A percentile compares a stretch with the other conserved stretches of the same genome.
These are phyloP conservation scores for Penicillium arizonense DNA, from an alignment of 495 filamentous ascomycete species.

Conservation along the genomic window DNA sequence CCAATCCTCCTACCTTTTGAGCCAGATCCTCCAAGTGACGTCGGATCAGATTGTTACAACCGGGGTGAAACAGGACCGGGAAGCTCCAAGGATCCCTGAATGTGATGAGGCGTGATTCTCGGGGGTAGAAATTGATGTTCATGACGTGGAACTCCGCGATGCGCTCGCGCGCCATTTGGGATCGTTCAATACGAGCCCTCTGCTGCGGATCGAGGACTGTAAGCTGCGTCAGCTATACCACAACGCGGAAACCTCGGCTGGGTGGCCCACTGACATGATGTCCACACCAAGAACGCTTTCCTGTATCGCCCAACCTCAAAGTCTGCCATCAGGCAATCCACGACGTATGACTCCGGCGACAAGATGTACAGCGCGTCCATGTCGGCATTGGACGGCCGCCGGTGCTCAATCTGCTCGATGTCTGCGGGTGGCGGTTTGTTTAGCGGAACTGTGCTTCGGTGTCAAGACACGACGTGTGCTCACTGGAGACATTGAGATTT, in stretches of 20 bases:
- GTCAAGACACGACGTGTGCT: conserved; percentile 21
- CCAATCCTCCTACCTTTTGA: conserved; percentile 64
- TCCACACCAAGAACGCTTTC: conserved; percentile 80
- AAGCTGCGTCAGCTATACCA: conserved; percentile 14
- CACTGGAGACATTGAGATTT: conserved; percentile 92
- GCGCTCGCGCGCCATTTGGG: conserved; percentile 61
- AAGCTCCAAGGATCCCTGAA: conserved; percentile 96
- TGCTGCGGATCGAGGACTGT: conserved; percentile 54
- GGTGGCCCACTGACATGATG: conserved; percentile 55
- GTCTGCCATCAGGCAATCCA: conserved; percentile 91
- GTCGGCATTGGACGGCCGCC: conserved; percentile 70
- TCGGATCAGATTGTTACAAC: conserved; percentile 78
- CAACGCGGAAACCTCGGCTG: conserved; percentile 1
- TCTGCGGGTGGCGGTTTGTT: conserved; percentile 51
- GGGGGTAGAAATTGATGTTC: conserved; percentile 82
- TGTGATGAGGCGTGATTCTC: conserved; percentile 87
- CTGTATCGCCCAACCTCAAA: conserved; percentile 79
- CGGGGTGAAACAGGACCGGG: conserved; percentile 85
- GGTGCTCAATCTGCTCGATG: conserved; percentile 87
- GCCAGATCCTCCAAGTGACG: conserved; percentile 79
- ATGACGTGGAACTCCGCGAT: conserved; percentile 72
- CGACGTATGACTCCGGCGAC: conserved; percentile 77
- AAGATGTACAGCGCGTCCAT: conserved; percentile 96
- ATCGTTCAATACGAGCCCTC: conserved; percentile 56
- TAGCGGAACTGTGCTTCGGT: conserved; percentile 26